Evolutionary conservation across 108 stramenopile genomes (phyloP).

Genomic region (Conticribra guillardii): DNA sequence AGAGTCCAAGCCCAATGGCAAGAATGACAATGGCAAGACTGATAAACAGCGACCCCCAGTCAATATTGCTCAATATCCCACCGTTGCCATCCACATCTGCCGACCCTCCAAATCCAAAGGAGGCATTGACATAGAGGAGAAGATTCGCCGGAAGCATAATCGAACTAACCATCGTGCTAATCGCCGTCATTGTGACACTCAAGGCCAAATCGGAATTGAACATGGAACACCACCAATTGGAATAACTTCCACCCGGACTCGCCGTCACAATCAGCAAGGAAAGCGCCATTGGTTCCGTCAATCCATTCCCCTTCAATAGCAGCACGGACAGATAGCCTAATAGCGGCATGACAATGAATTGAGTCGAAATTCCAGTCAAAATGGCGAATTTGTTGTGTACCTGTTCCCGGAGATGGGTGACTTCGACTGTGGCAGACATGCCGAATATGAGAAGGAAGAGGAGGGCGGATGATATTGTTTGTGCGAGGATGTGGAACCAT

Average conservation of each 20-base stretch:
- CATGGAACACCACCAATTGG: constrained; percentile 90
- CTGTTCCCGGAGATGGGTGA: constrained; percentile 50
- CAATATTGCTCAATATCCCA: constrained; percentile 55
- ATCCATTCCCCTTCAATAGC: constrained; percentile 41
- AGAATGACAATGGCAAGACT: constrained; percentile 73
- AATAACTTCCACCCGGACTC: constrained; percentile 87
- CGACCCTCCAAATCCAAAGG: constrained; percentile 54
- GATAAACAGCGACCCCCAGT: constrained; percentile 74
- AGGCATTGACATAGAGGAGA: constrained; percentile 71
- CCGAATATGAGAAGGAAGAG: constrained; percentile 78
- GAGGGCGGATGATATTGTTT: constrained; percentile 54
- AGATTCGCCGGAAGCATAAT: constrained; percentile 83
- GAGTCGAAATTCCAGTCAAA: constrained; percentile 45
- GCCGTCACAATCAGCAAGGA: constrained; percentile 82
- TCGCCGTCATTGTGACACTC: constrained; percentile 90
- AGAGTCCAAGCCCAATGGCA: constrained; percentile 77
- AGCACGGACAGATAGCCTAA: constrained; percentile 77
- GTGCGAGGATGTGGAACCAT: constrained; percentile 32
- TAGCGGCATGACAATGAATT: constrained; percentile 85
- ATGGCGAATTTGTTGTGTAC: constrained; percentile 63
- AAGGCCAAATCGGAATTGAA: constrained; percentile 92
- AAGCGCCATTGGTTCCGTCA: constrained; percentile 62
- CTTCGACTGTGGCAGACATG: constrained; percentile 79
- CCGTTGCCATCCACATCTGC: constrained; percentile 25
- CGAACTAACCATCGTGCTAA: constrained; percentile 71